Conservation (phyloP, 1,139 yeast species). For the Yamadazyma friedrichii region DNA sequence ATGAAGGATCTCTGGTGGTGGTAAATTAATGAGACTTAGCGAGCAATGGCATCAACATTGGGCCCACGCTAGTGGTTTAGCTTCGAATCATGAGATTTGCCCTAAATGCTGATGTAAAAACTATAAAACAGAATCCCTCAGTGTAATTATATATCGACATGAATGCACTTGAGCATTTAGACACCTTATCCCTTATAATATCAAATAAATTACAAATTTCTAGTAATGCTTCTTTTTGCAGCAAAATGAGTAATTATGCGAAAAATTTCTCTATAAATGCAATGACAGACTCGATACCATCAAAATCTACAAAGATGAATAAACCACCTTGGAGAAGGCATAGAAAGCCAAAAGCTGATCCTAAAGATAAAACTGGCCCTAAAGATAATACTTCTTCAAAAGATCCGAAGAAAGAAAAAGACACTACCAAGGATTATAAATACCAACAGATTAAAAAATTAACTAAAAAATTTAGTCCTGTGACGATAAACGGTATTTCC, state of each 20-base stretch:
- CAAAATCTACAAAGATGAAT: not conserved
- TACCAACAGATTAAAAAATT: slow-evolving; percentile 28
- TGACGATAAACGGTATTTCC: slow-evolving; percentile 34
- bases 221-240: not conserved
- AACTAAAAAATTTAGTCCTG: slow-evolving; percentile 25
- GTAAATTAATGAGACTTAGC: no score
- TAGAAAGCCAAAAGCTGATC: not conserved
- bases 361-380: not conserved
- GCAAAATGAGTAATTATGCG: slow-evolving; percentile 4
- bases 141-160: no score
- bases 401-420: slow-evolving; percentile 8
- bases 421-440: slow-evolving; percentile 18
- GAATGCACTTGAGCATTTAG: no score
- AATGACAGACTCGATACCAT: not conserved
- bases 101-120: no score
- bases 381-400: not conserved
- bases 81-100: no score
- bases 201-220: no score
- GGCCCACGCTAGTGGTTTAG: no score
- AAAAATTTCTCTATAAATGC: not conserved
- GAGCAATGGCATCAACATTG: no score
- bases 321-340: not conserved
- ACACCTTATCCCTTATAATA: no score
- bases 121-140: no score
- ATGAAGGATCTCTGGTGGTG: no score